Percentiles rank a stretch among this genome's conserved stretches.
These are phyloP conservation scores for Kockiozyma suomiensis DNA, from an alignment of 805 yeast species.

Conservation along the genomic window DNA sequence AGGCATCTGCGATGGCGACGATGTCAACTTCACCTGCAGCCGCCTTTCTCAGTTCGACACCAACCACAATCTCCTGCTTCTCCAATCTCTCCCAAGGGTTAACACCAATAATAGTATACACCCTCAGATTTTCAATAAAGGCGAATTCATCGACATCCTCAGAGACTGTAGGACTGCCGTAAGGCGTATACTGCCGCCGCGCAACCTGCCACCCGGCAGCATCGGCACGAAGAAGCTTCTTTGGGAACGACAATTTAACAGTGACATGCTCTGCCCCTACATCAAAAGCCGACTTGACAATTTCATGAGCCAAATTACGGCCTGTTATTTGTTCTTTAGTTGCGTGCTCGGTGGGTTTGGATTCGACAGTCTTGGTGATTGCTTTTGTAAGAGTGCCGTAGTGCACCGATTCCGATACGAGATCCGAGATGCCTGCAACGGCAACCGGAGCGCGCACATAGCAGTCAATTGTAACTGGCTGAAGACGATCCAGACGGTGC, in stretches of 20 bases:
- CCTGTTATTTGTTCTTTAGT: constrained; percentile 29
- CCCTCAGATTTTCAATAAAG: constrained; percentile 53
- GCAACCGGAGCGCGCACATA: constrained; percentile 66
- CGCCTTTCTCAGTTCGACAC: constrained; percentile 52
- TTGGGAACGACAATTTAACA: constrained; percentile 50
- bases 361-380: constrained; percentile 56
- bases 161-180: constrained; percentile 21
- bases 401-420: constrained; percentile 78
- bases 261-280: constrained; percentile 53
- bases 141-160: constrained; percentile 39
- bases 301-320: constrained; percentile 50
- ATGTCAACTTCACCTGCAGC: constrained; percentile 15
- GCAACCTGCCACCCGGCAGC: constrained; percentile 49
- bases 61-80: constrained; percentile 71
- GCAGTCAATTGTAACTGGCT: constrained; percentile 64
- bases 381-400: constrained; percentile 81
- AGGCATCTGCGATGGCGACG: constrained; percentile 48
- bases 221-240: constrained; percentile 63
- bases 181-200: constrained; percentile 39
- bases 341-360: constrained; percentile 42
- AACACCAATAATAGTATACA: constrained; percentile 86
- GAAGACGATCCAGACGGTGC: constrained; percentile 47
- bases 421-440: constrained; percentile 78
- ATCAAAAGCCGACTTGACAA: constrained; percentile 50
- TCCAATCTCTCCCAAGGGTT: constrained; percentile 85